Base-by-base conservation (phyloP, 2,329 filamentous ascomycete species). In the Didymella keratinophila region DNA sequence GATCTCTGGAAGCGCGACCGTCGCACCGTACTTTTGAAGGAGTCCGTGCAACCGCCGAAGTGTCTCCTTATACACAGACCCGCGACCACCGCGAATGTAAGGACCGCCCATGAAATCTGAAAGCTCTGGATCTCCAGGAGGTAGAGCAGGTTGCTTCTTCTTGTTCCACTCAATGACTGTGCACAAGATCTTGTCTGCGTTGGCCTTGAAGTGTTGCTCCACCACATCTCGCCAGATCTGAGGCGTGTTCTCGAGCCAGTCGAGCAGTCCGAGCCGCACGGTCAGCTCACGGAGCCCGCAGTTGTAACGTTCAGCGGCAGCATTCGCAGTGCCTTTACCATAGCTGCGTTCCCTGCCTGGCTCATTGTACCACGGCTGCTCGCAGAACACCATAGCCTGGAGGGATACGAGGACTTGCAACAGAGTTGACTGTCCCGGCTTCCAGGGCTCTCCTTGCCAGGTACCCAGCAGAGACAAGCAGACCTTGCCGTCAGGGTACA, bases 341-440 rank as follows among this genome's bases (percentile, higher is more conserved):
- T 61, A 60, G 8, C 27, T 43, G 23, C 21, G 76, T 12, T 73
- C 69, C 12, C 62, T 50, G 2, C 78, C 80, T 0, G 85, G 84
- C 68, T 87, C 83, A 66, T 86, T 87, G 75, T 79, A 82, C 68
- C 76, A 83, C 1, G 84, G 85, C 47, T 83, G 64, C 16, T 81
- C 80, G 61, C 80, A 83, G 46, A 87, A 78, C 20, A 87, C 81
- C 84, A 87, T 85, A 28, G 79, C 78, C 64, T 87, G 85, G 50
- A 87, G 83, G 27, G 81, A 84, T n/a, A 86, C 78, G 11, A 84
- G 73, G 6, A 85, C 71, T 61, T 84, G 83, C 4, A 84, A 73
- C 2, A 85, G 70, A 3, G 82, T 85, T 5, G 83, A 85, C 34
- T 76, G 72, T 10, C 71, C 66, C 2, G 78, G 73, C 12, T 77